Evolutionary conservation across 257 asterid species (phyloP), one percentile per base, ranked within the genome.

Genomic region (Fraxinus excelsior): DNA sequence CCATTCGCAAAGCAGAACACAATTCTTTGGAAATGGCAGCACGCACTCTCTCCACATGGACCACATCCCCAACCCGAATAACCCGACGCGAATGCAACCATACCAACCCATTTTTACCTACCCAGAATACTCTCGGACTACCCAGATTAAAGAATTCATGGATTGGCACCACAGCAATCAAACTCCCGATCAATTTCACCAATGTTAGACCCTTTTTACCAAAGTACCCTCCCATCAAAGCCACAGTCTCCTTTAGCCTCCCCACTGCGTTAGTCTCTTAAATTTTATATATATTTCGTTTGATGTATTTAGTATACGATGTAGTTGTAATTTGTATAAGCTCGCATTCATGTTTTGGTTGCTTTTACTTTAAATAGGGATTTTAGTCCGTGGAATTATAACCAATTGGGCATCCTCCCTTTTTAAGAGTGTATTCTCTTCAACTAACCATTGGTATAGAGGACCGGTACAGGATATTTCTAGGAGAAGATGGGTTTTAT

Each of bases 11-110:
- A 9, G 29, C 16, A 60, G 73, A 44, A n/a, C 32, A 66, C 60
- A 11, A 26, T 70, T 60, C 40, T 74, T 32, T 32, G 40, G 56
- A 80, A 80, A 88, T 90, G 95, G 93, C 91, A n/a, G 89, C 89
- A 77, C 84, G 67, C 13, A 34, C 86, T 70, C 78, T 86, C 75
- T 82, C 84, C 0, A 77, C n/a, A n/a, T n/a, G n/a, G n/a, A n/a
- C n/a, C n/a, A n/a, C 88, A 40, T 40, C 80, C 29, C 65, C 87
- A 35, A 25, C 79, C 32, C 46, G 77, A 35, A 53, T 81, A 37
- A 25, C 31, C 79, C 76, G 72, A 21, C 80, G 49, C 62, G 83
- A 77, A 26, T 78, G 16, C 83, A 21, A 66, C 25, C 77, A 62
- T 60, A 21, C 64, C 77, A 60, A 58, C 72, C 73, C 70, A 31